Evolutionary conservation across 2,329 filamentous ascomycete species (phyloP), one percentile per base, ranked within the genome.

Genomic region (Myriosclerotinia curreyana): DNA sequence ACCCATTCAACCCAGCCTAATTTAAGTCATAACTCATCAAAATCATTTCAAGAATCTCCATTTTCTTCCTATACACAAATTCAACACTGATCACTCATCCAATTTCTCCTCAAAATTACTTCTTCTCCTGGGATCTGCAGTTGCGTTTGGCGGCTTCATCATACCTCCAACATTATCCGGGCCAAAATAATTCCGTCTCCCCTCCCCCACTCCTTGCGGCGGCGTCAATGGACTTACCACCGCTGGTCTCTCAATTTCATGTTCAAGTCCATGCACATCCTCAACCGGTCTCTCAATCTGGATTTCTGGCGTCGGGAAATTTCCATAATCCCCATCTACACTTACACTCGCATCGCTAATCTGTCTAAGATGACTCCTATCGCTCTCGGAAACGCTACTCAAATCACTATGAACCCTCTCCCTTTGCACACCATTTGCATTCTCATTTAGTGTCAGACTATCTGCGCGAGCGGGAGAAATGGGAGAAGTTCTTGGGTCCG

Each of bases 331-430:
- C 5, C 67, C 69, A 52, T 69, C 67, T 1, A 69, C 67, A 48
- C 66, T 69, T 4, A 74, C 68, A 34, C 66, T 68, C 22, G 70
- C 68, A 28, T 74, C 71, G 31, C 64, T 67, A 22, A 72, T 70
- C 1, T 71, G 70, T 14, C 72, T 60, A 3, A 74, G 20, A 60
- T 74, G 71, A 0, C 65, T 42, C 5, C 50, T 42, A 22, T 72
- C 68, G 4, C 44, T 60, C 17, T 72, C 71, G 3, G 63, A 60
- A 0, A 70, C 53, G 25, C 66, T 64, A 9, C 65, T 69, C 2
- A 73, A 49, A 2, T 66, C 70, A 28, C 63, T 66, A 22, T 46
- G 59, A 5, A 67, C 28, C 1, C 64, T 22, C 15, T 52, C 48
- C 31, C 20, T 44, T 3, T 20, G 28, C 20, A 17, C 25, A 11